Base-by-base conservation (phyloP, 1,284 basidiomycete species). In the Marasmius fiardii region DNA sequence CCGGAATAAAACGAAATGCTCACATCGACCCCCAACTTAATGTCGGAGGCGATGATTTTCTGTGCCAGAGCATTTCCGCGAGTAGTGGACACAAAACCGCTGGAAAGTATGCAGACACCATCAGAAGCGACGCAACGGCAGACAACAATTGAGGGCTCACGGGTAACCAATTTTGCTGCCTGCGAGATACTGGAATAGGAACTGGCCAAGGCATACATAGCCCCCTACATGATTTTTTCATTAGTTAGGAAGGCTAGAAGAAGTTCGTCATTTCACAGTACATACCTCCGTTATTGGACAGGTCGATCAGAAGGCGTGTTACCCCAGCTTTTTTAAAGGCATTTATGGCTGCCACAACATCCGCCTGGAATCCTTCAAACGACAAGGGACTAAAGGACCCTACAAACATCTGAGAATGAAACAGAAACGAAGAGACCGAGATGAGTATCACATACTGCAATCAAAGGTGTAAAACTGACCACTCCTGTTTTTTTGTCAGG, bases 361-460 rank as follows among this genome's bases (percentile, higher is more conserved):
- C 82, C 0, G 67, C 65, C 65, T 83, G 81, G 74, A 86, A 86
- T 37, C 71, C 69, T 50, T 70, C 61, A 63, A 79, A 83, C 61
- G 75, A 71, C 44, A 74, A 71, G 20, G 65, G 68, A n/a, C 67
- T 72, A 61, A 87, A 87, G 0, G 82, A 83, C 12, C 84, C 82
- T 4, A 85, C 75, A 62, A 81, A 85, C 79, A 85, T 82, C 82
- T 82, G 56, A n/a, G n/a, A n/a, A n/a, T n/a, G n/a, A n/a, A n/a
- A n/a, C n/a, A n/a, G n/a, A n/a, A n/a, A n/a, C n/a, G 0, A 44
- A 26, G n/a, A 18, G 52, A 8, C 43, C 31, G 28, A 14, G 26
- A 6, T 31, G 2, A 20, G 16, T 41, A 18, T 39, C 47, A 41
- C 20, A 45, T 20, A 31, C 16, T 44, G 28, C 2, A 14, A 61